Conservation (phyloP, 495 filamentous ascomycete genomes). For the Aspergillus baeticus region DNA sequence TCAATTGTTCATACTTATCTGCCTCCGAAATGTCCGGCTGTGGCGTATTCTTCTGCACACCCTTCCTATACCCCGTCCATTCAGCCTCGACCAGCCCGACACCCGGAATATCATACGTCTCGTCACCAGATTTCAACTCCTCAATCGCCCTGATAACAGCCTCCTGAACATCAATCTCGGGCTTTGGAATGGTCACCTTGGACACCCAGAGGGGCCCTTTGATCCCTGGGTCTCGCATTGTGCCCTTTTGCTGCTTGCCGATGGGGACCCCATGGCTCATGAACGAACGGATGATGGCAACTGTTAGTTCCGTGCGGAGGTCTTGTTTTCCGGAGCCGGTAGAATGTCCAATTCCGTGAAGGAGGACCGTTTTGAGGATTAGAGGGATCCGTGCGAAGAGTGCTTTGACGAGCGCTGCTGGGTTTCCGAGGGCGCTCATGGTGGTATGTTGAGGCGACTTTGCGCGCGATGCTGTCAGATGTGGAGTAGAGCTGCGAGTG, state of each 20-base stretch:
- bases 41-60: slow-evolving; percentile 51
- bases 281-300: slow-evolving; percentile 67
- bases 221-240: slow-evolving; percentile 61
- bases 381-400: slow-evolving; percentile 62
- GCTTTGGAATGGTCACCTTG: slow-evolving; percentile 57
- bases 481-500: too few species aligned
- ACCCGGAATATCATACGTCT: slow-evolving; percentile 52
- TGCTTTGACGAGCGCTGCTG: slow-evolving; percentile 43
- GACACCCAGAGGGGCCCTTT: slow-evolving; percentile 82
- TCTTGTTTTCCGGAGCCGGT: slow-evolving; percentile 72
- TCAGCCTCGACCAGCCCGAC: slow-evolving; percentile 70
- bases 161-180: slow-evolving; percentile 57
- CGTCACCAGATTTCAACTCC: slow-evolving; percentile 50
- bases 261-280: slow-evolving; percentile 50
- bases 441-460: background rate
- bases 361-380: slow-evolving; percentile 62
- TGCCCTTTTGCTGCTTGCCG: slow-evolving; percentile 60
- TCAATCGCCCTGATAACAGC: slow-evolving; percentile 63
- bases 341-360: slow-evolving; percentile 65
- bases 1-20: slow-evolving; percentile 70
- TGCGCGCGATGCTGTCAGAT: background rate
- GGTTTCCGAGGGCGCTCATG: slow-evolving; percentile 9
- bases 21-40: slow-evolving; percentile 62
- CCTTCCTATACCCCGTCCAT: slow-evolving; percentile 76
- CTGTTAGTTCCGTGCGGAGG: slow-evolving; percentile 69